Conservation (phyloP, 306 rosid genomes). For the Phaseolus lunatus region DNA sequence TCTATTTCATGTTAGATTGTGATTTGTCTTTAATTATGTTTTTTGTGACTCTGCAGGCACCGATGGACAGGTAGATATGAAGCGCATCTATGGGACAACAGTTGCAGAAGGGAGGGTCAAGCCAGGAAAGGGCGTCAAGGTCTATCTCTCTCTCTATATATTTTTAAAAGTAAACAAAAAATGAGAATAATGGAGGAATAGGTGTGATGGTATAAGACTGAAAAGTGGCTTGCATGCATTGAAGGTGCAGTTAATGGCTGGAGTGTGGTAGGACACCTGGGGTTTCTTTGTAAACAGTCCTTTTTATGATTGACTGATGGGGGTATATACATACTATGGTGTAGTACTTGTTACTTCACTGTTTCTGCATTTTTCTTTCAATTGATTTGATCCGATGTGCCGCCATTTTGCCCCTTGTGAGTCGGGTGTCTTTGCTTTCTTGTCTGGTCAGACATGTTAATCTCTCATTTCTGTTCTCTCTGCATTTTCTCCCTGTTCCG, state of each 20-base stretch:
- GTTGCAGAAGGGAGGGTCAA: slow-evolving; percentile 99
- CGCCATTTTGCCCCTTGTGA: slow-evolving; percentile 81
- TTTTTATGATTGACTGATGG: slow-evolving; percentile 75
- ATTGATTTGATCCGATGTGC: slow-evolving; percentile 86
- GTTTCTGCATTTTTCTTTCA: slow-evolving; percentile 47
- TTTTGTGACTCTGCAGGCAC: slow-evolving; percentile 58
- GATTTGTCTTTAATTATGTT: background rate
- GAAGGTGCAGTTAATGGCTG: slow-evolving; percentile 52
- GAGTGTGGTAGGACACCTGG: slow-evolving; percentile 56
- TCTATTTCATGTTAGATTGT: background rate
- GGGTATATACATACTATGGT: slow-evolving; percentile 41
- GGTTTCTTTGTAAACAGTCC: slow-evolving; percentile 47
- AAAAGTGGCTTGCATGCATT: slow-evolving; percentile 66
- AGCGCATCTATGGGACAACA: slow-evolving; percentile 99
- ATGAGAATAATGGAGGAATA: background rate
- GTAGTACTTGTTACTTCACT: slow-evolving; percentile 46
- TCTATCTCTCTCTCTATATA: slow-evolving; percentile 2
- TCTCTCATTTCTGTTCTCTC: slow-evolving; percentile 29
- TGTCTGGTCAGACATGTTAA: slow-evolving; percentile 40
- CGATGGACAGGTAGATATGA: slow-evolving; percentile 99
- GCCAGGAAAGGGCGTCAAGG: slow-evolving; percentile 99
- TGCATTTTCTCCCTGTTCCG: slow-evolving; percentile 27
- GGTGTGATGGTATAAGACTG: slow-evolving; percentile 17
- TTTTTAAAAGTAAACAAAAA: background rate
- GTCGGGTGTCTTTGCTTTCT: slow-evolving; percentile 44